These are phyloP conservation scores for Monilinia fructigena DNA, from an alignment of 2,329 filamentous ascomycete species.

Conservation along the genomic window DNA sequence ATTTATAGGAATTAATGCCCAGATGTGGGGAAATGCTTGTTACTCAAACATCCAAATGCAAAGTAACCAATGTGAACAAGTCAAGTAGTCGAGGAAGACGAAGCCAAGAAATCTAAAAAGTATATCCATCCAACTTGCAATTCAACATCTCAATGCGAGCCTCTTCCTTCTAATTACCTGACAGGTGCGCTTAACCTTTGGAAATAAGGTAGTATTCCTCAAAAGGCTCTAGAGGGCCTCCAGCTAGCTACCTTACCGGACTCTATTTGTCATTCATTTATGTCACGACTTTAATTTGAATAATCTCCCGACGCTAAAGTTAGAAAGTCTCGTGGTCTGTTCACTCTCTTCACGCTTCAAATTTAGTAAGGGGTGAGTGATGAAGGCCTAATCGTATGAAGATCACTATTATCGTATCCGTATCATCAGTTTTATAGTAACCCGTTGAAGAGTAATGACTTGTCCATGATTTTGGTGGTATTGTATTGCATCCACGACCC, in stretches of 20 bases:
- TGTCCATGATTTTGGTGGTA: no score
- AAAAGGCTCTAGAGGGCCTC: neutral
- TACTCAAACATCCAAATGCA: neutral
- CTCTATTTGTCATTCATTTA: slow-evolving; percentile 2
- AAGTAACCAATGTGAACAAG: neutral
- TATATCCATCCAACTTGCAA: neutral
- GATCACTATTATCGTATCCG: neutral
- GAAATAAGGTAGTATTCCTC: neutral
- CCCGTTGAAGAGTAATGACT: no score
- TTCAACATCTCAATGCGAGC: neutral
- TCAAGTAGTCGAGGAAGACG: neutral
- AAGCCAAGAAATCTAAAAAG: neutral
- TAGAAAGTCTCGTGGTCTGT: slow-evolving; percentile 11
- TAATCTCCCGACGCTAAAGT: neutral
- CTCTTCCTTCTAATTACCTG: neutral
- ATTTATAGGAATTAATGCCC: slow-evolving; percentile 1
- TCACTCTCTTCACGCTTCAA: neutral
- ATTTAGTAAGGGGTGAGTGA: neutral
- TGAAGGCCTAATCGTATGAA: neutral
- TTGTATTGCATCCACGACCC: no score
- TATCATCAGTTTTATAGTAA: neutral
- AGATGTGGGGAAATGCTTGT: slow-evolving; percentile 21
- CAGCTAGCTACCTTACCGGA: neutral
- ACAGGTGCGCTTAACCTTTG: slow-evolving; percentile 1
- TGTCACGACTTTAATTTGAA: neutral